Evolutionary conservation across 495 filamentous ascomycete genomes (phyloP), one percentile per base, ranked within the genome.

Genomic region (Penicillium soppii): DNA sequence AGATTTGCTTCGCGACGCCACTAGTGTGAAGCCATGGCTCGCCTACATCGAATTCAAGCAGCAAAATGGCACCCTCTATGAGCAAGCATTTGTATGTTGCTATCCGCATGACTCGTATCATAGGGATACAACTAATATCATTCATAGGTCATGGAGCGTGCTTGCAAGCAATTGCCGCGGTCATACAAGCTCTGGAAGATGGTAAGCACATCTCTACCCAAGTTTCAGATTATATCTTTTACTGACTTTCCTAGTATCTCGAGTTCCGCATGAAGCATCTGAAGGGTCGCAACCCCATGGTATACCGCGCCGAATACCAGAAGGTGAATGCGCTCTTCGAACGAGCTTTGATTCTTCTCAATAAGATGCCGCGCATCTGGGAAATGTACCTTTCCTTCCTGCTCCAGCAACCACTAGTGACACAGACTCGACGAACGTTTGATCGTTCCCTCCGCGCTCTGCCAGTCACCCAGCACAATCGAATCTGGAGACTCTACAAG

Each of bases 151-250:
- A 85, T 96, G 74, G 95, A 99, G 73, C 81, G 95, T 54, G 92
- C 95, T 27, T 95, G 91, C 65, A 77, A 82, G 56, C 85, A 92
- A 56, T 80, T 97, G 23, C 95, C 95, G 30, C 83, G 95, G 53
- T 97, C 91, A 20, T 97, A 96, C 71, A 99, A 97, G 76, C 75
- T 99, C 21, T 99, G 95, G 95, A 99, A 97, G 74, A 88, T 92
- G 85, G 89, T 92, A 74, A 48, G 74, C 12, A 12, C 3, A 10
- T 17, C 25, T 36, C 13, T 36, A 7, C 5, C 12, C 3, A 5
- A n/a, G n/a, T 26, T 45, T 6, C 8, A 42, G 13, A 16, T 10
- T 12, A n/a, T 8, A 16, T 2, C 12, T 35, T 17, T 62, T 45
- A 54, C 54, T 61, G 35, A 53, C 25, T 22, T 7, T 52, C 25